Percentiles rank a stretch among this genome's conserved stretches.
These are phyloP conservation scores for Martensiomyces pterosporus DNA, from an alignment of 192 early-diverging fungal species.

Conservation along the genomic window DNA sequence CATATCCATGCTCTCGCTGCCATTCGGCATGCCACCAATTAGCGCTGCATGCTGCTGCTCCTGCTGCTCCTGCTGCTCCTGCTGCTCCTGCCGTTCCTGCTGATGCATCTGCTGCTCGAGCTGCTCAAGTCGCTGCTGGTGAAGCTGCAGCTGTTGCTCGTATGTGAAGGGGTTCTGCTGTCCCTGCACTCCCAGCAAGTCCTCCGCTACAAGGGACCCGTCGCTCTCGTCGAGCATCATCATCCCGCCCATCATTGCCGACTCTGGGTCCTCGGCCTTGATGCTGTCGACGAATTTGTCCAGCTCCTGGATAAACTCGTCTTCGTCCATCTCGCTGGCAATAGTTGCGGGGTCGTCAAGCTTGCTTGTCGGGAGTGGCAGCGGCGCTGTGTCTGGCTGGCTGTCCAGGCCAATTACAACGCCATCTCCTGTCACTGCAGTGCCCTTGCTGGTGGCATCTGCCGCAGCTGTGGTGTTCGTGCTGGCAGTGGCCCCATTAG, in stretches of 20 bases:
- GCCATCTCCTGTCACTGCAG: background rate
- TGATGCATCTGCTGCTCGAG: constrained; percentile 15
- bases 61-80: constrained; percentile 15
- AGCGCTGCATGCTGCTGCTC: constrained; percentile 27
- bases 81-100: constrained; percentile 6
- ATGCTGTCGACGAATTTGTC: constrained; percentile 52
- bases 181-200: constrained; percentile 17
- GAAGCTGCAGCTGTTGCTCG: constrained; percentile 20
- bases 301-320: constrained; percentile 50
- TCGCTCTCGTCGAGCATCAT: constrained; percentile 47
- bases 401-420: no score
- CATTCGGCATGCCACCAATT: constrained; percentile 29
- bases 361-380: constrained; percentile 42
- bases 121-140: constrained; percentile 5
- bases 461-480: no score
- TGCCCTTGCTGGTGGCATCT: background rate
- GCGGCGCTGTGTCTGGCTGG: constrained; percentile 3
- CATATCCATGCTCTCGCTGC: constrained; percentile 26
- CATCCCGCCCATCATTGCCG: constrained; percentile 35
- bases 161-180: constrained; percentile 27
- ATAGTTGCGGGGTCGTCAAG: constrained; percentile 39
- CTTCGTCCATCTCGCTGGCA: constrained; percentile 48
- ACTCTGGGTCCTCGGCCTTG: constrained; percentile 42
- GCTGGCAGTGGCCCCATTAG: no score
- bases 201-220: constrained; percentile 32